Conservation (phyloP, 2,329 filamentous ascomycete genomes). For the Aspergillus sp. region DNA sequence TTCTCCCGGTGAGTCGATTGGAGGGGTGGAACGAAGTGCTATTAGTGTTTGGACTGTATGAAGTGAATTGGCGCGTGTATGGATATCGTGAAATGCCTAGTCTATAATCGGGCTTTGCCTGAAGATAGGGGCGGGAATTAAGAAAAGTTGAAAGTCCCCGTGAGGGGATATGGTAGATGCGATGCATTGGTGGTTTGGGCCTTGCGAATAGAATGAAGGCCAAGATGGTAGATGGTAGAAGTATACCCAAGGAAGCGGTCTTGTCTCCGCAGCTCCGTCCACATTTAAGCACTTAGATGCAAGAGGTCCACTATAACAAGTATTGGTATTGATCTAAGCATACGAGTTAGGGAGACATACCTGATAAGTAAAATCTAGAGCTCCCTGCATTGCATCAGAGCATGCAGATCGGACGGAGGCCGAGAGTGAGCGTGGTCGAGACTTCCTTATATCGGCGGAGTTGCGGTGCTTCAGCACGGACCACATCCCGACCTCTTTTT, state of each 20-base stretch:
- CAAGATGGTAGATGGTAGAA: neutral
- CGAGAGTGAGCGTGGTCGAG: neutral
- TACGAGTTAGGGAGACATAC: neutral
- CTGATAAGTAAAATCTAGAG: neutral
- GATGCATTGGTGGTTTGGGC: neutral
- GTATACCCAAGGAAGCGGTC: neutral
- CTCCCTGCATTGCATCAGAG: neutral
- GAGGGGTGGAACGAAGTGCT: conserved; percentile 14
- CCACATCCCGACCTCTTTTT: conserved; percentile 16
- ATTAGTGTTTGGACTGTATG: neutral
- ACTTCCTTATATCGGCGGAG: neutral
- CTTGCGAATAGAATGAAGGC: neutral
- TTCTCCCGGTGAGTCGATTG: conserved; percentile 34
- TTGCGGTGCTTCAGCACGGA: conserved; percentile 29
- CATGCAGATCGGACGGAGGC: neutral
- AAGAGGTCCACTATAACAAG: neutral
- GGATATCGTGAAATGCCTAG: neutral
- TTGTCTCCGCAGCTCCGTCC: neutral
- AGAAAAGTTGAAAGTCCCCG: neutral
- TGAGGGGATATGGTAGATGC: neutral
- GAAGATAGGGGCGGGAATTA: neutral
- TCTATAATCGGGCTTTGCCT: neutral
- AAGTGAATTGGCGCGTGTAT: conserved; percentile 6
- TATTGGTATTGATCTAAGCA: neutral
- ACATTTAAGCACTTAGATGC: neutral